A percentile compares a stretch with the other conserved stretches of the same genome.
phyloP scores from a whole-genome alignment of 2,329 filamentous ascomycete species.

The Aspergillus ruber region DNA sequence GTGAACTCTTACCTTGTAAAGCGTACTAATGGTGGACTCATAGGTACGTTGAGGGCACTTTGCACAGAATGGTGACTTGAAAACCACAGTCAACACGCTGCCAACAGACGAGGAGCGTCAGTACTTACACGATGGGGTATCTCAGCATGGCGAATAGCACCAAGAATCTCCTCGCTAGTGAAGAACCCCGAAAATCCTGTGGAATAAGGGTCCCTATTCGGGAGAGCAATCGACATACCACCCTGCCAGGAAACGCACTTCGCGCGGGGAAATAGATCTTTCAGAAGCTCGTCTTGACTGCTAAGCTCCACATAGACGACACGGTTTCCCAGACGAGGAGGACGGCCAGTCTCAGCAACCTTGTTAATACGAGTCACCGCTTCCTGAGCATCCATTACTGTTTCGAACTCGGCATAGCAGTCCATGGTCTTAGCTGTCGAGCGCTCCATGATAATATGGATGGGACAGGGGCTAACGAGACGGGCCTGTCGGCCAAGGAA shows the following conservation, averaged over 20 bases:
- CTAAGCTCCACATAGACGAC: conserved; percentile 42
- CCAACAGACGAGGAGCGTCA: not conserved
- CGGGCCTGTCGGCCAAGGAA: conserved; percentile 41
- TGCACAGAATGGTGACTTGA: conserved; percentile 43
- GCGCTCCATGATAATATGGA: conserved; percentile 55
- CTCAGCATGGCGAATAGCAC: conserved; percentile 43
- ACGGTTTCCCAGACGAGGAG: conserved; percentile 43
- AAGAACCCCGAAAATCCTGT: conserved; percentile 48
- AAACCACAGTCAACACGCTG: not conserved
- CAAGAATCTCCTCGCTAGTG: conserved; percentile 45
- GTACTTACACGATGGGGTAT: conserved; percentile 44
- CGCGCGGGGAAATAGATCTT: conserved; percentile 46
- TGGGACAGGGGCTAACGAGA: conserved; percentile 33
- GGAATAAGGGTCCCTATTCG: conserved; percentile 39
- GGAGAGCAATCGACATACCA: conserved; percentile 27
- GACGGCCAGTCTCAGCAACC: conserved; percentile 27
- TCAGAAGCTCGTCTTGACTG: conserved; percentile 44
- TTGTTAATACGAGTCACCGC: conserved; percentile 33
- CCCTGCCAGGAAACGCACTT: conserved; percentile 44
- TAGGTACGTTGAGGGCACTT: conserved; percentile 49
- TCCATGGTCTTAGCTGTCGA: conserved; percentile 53
- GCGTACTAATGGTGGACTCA: conserved; percentile 46
- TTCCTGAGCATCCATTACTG: conserved; percentile 31
- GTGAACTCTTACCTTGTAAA: conserved; percentile 40
- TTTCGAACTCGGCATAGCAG: conserved; percentile 44